Conservation (phyloP, 179 eudicot genomes). For the Silene coronaria region DNA sequence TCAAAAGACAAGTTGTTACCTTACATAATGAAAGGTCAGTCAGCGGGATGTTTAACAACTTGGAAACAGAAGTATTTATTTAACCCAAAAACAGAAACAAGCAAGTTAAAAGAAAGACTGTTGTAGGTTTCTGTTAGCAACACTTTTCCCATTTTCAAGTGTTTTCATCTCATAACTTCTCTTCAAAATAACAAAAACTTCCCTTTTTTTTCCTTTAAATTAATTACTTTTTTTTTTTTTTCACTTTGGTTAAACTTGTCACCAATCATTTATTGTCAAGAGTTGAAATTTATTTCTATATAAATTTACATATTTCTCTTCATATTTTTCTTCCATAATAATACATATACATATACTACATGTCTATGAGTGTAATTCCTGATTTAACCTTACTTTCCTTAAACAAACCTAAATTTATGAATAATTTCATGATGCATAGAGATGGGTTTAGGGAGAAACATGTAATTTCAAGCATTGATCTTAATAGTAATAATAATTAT, state of each 20-base stretch:
- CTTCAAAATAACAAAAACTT: background rate
- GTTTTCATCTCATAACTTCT: constrained; percentile 30
- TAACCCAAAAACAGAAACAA: constrained; percentile 18
- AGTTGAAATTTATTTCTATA: background rate
- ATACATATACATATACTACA: too few species aligned
- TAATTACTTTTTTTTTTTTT: background rate
- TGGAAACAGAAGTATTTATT: constrained; percentile 30
- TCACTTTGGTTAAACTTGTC: constrained; percentile 17
- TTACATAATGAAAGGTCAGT: constrained; percentile 18
- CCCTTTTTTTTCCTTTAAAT: too few species aligned
- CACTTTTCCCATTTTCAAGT: constrained; percentile 34
- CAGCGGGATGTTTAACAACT: constrained; percentile 35
- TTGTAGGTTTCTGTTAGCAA: constrained; percentile 37
- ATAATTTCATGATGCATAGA: constrained; percentile 12
- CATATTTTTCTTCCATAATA: too few species aligned
- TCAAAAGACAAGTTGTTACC: background rate
- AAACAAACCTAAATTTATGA: constrained; percentile 6
- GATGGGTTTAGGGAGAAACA: constrained; percentile 1
- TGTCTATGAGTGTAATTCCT: too few species aligned
- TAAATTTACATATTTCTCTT: too few species aligned
- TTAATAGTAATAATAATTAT: constrained; percentile 19
- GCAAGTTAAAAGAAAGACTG: background rate
- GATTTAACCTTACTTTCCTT: too few species aligned
- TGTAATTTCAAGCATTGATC: constrained; percentile 34
- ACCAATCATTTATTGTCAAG: constrained; percentile 21